These are phyloP conservation scores for Solanum pimpinellifolium DNA, from an alignment of 257 asterid genomes.

Conservation along the genomic window DNA sequence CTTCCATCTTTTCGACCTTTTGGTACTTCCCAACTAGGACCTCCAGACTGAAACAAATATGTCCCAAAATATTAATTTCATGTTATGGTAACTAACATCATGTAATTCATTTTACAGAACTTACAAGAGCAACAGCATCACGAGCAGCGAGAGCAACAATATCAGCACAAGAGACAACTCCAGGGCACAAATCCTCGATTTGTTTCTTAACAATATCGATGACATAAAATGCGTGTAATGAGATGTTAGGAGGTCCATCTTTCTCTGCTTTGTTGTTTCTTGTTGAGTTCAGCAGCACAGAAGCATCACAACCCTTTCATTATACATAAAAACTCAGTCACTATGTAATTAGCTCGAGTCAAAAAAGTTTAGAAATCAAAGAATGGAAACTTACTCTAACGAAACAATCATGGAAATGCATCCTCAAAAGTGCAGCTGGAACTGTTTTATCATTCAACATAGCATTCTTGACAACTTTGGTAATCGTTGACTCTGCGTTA, in stretches of 20 bases:
- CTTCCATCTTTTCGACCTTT: conserved; percentile 79
- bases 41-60: conserved; percentile 26
- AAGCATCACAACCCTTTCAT: conserved; percentile 79
- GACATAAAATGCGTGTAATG: conserved; percentile 75
- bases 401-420: conserved; percentile 90
- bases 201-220: conserved; percentile 57
- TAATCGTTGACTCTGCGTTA: conserved; percentile 27
- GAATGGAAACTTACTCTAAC: conserved; percentile 33
- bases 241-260: conserved; percentile 70
- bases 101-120: background rate
- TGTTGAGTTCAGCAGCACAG: conserved; percentile 56
- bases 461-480: conserved; percentile 37
- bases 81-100: background rate
- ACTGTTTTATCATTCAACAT: conserved; percentile 59
- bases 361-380: background rate
- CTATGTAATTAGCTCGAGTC: background rate
- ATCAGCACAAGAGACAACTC: conserved; percentile 86
- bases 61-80: background rate
- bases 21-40: conserved; percentile 75
- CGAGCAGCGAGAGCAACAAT: conserved; percentile 73
- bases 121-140: conserved; percentile 71
- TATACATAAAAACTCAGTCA: background rate
- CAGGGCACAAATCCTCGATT: conserved; percentile 58
- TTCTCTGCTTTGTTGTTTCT: conserved; percentile 48
- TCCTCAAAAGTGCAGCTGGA: conserved; percentile 72